Percentiles rank a stretch among this genome's conserved stretches.
These are phyloP conservation scores for Fusarium nanum DNA, from an alignment of 2,329 filamentous ascomycete species.

Conservation along the genomic window DNA sequence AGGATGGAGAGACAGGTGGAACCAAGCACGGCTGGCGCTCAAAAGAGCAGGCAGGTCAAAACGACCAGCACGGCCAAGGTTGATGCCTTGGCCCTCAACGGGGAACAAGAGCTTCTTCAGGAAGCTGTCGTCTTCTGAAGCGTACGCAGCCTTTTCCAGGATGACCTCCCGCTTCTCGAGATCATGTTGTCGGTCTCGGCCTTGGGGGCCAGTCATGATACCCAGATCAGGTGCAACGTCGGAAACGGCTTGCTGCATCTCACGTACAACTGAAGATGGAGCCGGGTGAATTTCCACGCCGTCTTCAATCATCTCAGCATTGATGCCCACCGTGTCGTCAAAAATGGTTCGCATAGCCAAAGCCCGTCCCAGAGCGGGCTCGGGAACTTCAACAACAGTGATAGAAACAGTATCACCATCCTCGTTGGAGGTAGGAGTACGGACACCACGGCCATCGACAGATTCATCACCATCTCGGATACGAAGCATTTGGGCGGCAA, in stretches of 20 bases:
- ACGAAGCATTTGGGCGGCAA: conserved; percentile 77
- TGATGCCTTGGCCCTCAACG: conserved; percentile 79
- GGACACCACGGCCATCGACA: conserved; percentile 69
- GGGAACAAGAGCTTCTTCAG: conserved; percentile 86
- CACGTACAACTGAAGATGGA: conserved; percentile 84
- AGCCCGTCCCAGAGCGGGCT: conserved; percentile 84
- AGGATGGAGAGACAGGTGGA: conserved; percentile 90
- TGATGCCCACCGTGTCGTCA: conserved; percentile 92
- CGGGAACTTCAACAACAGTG: conserved; percentile 87
- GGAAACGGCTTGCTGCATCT: conserved; percentile 85
- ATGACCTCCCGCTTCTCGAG: conserved; percentile 85
- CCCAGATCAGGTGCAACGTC: conserved; percentile 84
- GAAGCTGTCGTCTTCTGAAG: conserved; percentile 85
- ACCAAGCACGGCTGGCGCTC: conserved; percentile 91
- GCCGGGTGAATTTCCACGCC: conserved; percentile 80
- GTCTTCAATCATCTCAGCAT: conserved; percentile 96
- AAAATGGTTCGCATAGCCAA: conserved; percentile 91
- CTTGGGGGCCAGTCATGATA: conserved; percentile 73
- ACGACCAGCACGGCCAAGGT: conserved; percentile 79
- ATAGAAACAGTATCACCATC: conserved; percentile 89
- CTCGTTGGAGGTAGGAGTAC: conserved; percentile 75
- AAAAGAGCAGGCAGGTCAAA: conserved; percentile 81
- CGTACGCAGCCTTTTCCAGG: conserved; percentile 86
- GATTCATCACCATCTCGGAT: conserved; percentile 75
- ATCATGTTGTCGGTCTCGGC: conserved; percentile 79